Percentiles rank a stretch among this genome's conserved stretches.
These are phyloP conservation scores for Mycena sp. DNA, from an alignment of 1,284 basidiomycete species.

Conservation along the genomic window DNA sequence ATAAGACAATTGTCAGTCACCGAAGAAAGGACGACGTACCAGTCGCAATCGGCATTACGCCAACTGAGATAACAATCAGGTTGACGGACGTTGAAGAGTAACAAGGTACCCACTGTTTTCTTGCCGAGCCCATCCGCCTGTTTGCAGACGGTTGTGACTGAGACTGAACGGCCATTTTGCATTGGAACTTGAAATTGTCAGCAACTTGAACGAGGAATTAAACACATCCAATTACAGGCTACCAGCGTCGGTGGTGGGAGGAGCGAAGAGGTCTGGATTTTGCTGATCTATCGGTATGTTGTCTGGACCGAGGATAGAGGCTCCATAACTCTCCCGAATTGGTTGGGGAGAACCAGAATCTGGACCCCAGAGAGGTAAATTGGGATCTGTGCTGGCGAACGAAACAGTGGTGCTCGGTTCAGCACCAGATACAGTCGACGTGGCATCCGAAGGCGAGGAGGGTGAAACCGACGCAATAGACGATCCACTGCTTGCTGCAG, in stretches of 20 bases:
- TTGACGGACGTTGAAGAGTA: not conserved
- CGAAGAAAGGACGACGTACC: conserved; percentile 44
- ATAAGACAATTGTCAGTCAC: not conserved
- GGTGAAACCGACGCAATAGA: conserved; percentile 36
- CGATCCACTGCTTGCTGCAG: conserved; percentile 26
- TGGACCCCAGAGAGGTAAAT: conserved; percentile 51
- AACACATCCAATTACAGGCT: conserved; percentile 54
- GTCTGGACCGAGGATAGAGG: conserved; percentile 63
- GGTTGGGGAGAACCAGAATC: conserved; percentile 38
- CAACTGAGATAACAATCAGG: conserved; percentile 45
- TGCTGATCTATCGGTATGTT: conserved; percentile 61
- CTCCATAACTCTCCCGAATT: conserved; percentile 56
- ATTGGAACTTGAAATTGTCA: conserved; percentile 42
- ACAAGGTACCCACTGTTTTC: conserved; percentile 63
- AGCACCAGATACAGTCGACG: conserved; percentile 16
- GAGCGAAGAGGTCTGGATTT: conserved; percentile 71
- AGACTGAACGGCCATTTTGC: conserved; percentile 79
- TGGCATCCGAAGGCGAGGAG: conserved; percentile 22
- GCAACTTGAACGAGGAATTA: conserved; percentile 1
- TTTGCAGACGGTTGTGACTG: conserved; percentile 74
- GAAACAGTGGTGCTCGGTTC: conserved; percentile 50
- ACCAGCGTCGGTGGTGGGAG: conserved; percentile 74
- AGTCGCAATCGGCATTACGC: conserved; percentile 68
- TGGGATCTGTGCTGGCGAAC: conserved; percentile 61
- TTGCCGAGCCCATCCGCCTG: conserved; percentile 79